A percentile compares a stretch with the other conserved stretches of the same genome.
Evolutionary conservation across 1,284 basidiomycete species (phyloP).

Genomic region (Leccinum pseudoinsigne): DNA sequence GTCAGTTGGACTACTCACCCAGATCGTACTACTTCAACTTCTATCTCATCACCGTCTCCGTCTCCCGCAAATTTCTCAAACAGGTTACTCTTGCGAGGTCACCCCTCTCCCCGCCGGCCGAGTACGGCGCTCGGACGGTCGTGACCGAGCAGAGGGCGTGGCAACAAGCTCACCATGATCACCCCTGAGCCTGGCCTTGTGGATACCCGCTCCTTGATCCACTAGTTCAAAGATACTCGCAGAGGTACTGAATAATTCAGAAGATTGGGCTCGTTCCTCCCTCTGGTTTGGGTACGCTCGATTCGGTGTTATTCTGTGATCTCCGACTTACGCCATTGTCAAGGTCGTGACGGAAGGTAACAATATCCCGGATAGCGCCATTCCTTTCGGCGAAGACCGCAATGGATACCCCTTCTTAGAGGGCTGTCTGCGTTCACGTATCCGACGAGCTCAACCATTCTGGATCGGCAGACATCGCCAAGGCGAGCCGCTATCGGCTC

Average conservation of each 20-base stretch:
- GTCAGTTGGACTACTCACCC: too few relatives aligned
- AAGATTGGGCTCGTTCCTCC: slow-evolving; percentile 28
- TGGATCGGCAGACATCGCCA: slow-evolving; percentile 28
- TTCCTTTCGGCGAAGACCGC: slow-evolving; percentile 35
- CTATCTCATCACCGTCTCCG: slow-evolving; percentile 2
- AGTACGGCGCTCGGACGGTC: slow-evolving; percentile 7
- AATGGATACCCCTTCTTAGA: slow-evolving; percentile 32
- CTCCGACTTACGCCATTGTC: not conserved
- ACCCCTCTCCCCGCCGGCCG: slow-evolving; percentile 17
- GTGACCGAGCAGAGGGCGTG: slow-evolving; percentile 14
- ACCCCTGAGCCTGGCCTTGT: slow-evolving; percentile 11
- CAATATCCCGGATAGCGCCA: slow-evolving; percentile 31
- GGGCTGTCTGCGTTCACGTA: slow-evolving; percentile 8
- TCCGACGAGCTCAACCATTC: not conserved
- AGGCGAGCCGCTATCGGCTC: slow-evolving; percentile 26
- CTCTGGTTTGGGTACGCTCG: slow-evolving; percentile 31
- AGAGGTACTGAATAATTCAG: slow-evolving; percentile 32
- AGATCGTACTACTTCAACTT: too few relatives aligned
- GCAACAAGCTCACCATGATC: slow-evolving; percentile 15
- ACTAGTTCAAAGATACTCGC: slow-evolving; percentile 32
- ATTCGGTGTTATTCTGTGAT: not conserved
- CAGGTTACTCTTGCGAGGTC: slow-evolving; percentile 2
- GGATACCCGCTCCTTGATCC: slow-evolving; percentile 20
- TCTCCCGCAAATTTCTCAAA: slow-evolving; percentile 15
- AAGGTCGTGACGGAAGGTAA: slow-evolving; percentile 33